Base-by-base conservation (phyloP, 148 eudicot genomes). In the Rhododendron simsii region DNA sequence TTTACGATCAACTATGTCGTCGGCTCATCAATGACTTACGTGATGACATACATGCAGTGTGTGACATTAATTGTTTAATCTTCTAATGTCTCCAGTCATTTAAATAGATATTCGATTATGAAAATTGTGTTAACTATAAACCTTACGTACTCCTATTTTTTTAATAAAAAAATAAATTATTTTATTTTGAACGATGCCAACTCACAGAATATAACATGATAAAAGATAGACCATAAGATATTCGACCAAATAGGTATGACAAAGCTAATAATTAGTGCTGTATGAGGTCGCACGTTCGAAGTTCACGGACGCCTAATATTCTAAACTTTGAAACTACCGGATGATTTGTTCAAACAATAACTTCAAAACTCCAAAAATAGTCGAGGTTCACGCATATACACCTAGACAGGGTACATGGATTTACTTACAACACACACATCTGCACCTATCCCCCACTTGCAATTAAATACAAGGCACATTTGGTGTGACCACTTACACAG, bases 401-500 rank as follows among this genome's bases (percentile, higher is more conserved):
- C 45, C 45, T 41, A 41, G 45, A 41, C 0, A 41, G 45, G 39
- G 39, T 30, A 33, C 20, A 13, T 71, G 15, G 76, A 33, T 71
- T 30, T 71, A 28, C 18, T 30, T 28, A 71, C 76, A 71, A 48
- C 7, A 51, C 28, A 80, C 28, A 28, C 0, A 53, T 53, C 6
- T 30, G 26, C 45, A 44, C 14, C 33, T 1, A 30, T 30, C 63
- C 33, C 11, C 16, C 41, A 53, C 35, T 71, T 28, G 65, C 63
- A 28, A 71, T 69, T 47, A 84, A 53, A 76, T 7, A 45, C 39
- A 55, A 48, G 77, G 81, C 45, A 33, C 1, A 23, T 76, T 75
- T 13, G 86, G 86, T 84, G 81, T 55, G 86, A 84, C 16, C 73
- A 37, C 76, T 53, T 14, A 18, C 11, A 84, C 6, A 11, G 74